Evolutionary conservation across 768 basidiomycete genomes (phyloP), one percentile per base, ranked within the genome.

Genomic region (Russula sp.): DNA sequence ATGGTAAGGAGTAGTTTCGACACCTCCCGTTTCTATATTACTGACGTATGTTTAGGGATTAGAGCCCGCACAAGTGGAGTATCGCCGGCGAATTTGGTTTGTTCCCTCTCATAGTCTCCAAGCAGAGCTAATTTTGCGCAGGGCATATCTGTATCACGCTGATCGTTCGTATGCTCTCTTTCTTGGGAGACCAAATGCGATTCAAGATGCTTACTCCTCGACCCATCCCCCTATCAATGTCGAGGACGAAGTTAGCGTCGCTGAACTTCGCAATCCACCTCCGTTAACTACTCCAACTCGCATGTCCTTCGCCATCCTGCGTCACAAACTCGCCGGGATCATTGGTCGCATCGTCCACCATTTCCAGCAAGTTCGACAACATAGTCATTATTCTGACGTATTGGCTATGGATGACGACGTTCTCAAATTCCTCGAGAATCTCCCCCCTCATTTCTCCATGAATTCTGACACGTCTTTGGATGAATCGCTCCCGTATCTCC

Each of bases 311-410:
- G 86, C 92, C 38, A 92, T 96, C 65, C 80, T 97, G 30, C 80
- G 94, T 46, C 89, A 94, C 70, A 83, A 85, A 36, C 80, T 97
- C 22, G 90, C 92, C 34, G 78, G 80, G 42, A 89, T 95, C 64
- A 94, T 95, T 64, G 94, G 93, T 18, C 87, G 86, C 36, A 92
- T 97, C 72, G 91, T 92, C 46, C 91, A 94, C 70, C 92, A 95
- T 76, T 96, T 94, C 76, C 94, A 96, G 73, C 88, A 89, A 76
- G 85, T 94, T 38, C 82, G 85, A 50, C 83, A 84, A 26, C 84
- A 80, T 63, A 87, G 85, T 61, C 90, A 90, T 69, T 96, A 96
- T 74, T 82, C 85, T 30, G 93, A 96, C 72, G 91, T 94, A 42
- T 73, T 89, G 50, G 76, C 81, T 1, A 80, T 97, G 32, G 94